A percentile compares a stretch with the other conserved stretches of the same genome.
Evolutionary conservation across 352 stramenopile genomes (phyloP).

Genomic region (Pythium dissimile): DNA sequence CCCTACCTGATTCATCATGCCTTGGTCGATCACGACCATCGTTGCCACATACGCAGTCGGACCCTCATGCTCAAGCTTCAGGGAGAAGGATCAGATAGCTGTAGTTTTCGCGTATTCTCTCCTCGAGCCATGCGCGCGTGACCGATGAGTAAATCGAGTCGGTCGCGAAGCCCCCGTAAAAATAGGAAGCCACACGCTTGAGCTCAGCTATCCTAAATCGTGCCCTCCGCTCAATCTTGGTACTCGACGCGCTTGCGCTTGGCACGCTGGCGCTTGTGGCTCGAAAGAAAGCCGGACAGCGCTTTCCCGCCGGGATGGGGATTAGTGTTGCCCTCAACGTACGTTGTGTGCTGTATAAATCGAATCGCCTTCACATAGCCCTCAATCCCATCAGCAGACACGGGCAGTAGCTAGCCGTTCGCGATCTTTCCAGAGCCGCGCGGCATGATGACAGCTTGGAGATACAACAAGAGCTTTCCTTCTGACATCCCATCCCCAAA

Average conservation of each 20-base stretch:
- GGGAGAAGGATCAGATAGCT: neutral
- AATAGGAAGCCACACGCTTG: neutral
- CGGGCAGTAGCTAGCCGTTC: neutral
- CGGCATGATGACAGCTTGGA: neutral
- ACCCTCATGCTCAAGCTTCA: neutral
- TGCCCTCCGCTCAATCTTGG: neutral
- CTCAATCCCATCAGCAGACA: neutral
- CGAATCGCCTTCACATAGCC: neutral
- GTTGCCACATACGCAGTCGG: neutral
- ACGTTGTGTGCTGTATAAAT: neutral
- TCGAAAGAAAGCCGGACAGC: neutral
- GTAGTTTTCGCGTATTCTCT: neutral
- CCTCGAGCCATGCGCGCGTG: constrained; percentile 1
- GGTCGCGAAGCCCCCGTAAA: neutral
- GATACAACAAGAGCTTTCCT: neutral
- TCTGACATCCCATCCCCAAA: too few species aligned
- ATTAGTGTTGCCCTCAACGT: neutral
- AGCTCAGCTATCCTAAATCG: neutral
- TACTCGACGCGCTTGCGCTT: too few species aligned
- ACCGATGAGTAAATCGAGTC: neutral
- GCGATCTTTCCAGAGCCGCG: neutral
- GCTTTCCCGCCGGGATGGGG: neutral
- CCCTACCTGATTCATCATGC: neutral
- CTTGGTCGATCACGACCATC: constrained; percentile 1
- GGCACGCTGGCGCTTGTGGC: neutral